These are phyloP conservation scores for Trichomonas tenax DNA, from an alignment of 208 protist species.

Conservation along the genomic window DNA sequence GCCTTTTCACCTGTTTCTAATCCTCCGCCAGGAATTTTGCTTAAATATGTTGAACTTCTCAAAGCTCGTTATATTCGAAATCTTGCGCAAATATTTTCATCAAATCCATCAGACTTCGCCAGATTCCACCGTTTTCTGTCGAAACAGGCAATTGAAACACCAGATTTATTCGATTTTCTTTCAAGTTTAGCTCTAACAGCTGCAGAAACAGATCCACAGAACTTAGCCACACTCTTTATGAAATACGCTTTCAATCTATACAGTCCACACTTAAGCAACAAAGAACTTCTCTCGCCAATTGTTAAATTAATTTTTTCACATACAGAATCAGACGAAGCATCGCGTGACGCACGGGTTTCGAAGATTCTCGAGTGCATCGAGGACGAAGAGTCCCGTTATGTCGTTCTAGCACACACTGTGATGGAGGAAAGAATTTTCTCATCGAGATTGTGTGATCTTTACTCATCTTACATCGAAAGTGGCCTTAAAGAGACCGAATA, in stretches of 20 bases:
- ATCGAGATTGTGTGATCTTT: neutral
- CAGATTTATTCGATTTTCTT: neutral
- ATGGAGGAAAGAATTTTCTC: slow-evolving; percentile 19
- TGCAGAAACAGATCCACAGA: neutral
- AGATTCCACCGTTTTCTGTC: neutral
- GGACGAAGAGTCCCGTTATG: neutral
- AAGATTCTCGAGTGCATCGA: neutral
- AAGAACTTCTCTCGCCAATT: neutral
- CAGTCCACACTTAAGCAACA: neutral
- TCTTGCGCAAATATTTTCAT: neutral
- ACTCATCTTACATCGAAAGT: neutral
- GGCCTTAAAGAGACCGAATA: neutral
- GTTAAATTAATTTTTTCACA: neutral
- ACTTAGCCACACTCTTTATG: neutral
- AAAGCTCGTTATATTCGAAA: neutral
- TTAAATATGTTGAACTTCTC: neutral
- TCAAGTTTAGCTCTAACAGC: neutral
- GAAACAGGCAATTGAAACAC: neutral
- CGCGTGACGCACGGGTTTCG: neutral
- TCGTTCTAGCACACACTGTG: neutral
- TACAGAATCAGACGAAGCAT: slow-evolving; percentile 18
- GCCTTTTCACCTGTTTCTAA: neutral
- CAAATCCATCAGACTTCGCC: neutral
- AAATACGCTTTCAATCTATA: neutral
- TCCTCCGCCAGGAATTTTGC: neutral